Evolutionary conservation across 2,329 filamentous ascomycete genomes (phyloP).

Genomic region (Sclerotinia minor): DNA sequence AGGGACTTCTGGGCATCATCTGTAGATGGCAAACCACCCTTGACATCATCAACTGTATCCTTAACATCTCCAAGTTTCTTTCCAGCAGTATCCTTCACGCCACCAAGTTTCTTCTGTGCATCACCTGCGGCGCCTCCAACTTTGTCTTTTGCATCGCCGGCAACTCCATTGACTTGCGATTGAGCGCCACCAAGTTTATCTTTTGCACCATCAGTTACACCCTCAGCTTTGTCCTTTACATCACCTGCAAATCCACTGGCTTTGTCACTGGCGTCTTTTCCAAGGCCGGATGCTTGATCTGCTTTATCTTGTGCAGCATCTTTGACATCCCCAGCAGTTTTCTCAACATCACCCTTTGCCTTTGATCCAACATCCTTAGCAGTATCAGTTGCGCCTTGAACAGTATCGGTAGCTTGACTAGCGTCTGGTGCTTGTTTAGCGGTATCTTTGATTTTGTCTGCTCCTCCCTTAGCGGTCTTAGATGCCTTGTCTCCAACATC

Average conservation of each 20-base stretch:
- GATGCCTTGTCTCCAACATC: slow-evolving; percentile 3
- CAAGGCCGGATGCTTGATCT: not conserved
- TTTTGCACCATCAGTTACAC: not conserved
- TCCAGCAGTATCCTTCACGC: not conserved
- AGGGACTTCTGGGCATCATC: slow-evolving; percentile 3
- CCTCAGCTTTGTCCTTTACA: not conserved
- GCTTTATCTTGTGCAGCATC: slow-evolving; percentile 4
- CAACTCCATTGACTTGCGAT: slow-evolving; percentile 1
- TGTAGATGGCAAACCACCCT: slow-evolving; percentile 1
- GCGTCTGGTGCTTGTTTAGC: not conserved
- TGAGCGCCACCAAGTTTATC: not conserved
- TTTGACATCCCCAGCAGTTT: not conserved
- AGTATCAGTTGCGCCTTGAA: not conserved
- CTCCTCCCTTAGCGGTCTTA: not conserved
- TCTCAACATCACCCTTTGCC: not conserved
- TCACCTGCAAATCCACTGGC: slow-evolving; percentile 1
- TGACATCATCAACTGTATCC: not conserved
- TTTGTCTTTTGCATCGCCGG: not conserved
- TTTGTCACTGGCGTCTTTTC: not conserved
- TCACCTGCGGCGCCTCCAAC: not conserved
- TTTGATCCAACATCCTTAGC: not conserved
- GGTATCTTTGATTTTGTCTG: slow-evolving; percentile 1
- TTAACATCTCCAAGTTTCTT: not conserved
- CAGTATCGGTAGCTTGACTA: slow-evolving; percentile 8
- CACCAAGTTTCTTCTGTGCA: not conserved